These are phyloP conservation scores for Zalaria obscura DNA, from an alignment of 2,329 filamentous ascomycete species.

Conservation along the genomic window DNA sequence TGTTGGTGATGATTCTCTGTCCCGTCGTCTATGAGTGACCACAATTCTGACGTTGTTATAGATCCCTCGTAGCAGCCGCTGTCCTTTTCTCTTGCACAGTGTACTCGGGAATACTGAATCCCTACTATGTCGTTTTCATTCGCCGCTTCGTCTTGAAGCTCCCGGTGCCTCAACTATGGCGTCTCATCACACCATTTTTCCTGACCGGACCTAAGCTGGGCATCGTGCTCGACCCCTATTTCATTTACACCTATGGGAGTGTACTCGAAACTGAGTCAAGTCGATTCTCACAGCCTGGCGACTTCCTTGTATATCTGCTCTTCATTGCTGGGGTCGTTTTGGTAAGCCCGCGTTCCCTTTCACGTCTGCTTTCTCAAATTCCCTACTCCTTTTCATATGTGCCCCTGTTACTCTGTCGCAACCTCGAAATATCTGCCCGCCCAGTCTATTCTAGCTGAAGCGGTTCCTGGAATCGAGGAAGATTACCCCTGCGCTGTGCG, in stretches of 20 bases:
- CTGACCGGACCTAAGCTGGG: slow-evolving; percentile 40
- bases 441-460: slow-evolving; percentile 35
- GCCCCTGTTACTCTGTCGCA: slow-evolving; percentile 9
- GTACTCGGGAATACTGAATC: slow-evolving; percentile 38
- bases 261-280: slow-evolving; percentile 58
- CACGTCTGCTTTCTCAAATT: slow-evolving; percentile 9
- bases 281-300: slow-evolving; percentile 61
- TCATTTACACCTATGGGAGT: slow-evolving; percentile 64
- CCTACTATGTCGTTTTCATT: slow-evolving; percentile 40
- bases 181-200: slow-evolving; percentile 43
- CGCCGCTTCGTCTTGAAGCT: slow-evolving; percentile 29
- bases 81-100: slow-evolving; percentile 48
- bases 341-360: slow-evolving; percentile 45
- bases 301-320: slow-evolving; percentile 66
- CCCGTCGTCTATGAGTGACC: slow-evolving; percentile 1
- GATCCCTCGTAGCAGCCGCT: slow-evolving; percentile 52
- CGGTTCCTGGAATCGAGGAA: slow-evolving; percentile 42
- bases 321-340: slow-evolving; percentile 59
- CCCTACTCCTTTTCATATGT: slow-evolving; percentile 6
- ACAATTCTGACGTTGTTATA: slow-evolving; percentile 36
- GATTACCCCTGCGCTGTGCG: slow-evolving; percentile 35
- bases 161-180: slow-evolving; percentile 46
- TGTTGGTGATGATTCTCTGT: slow-evolving; percentile 10
- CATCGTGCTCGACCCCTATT: slow-evolving; percentile 62
- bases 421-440: slow-evolving; percentile 49